Base-by-base conservation (phyloP, 2,329 filamentous ascomycete genomes). In the Trichoderma koningii region DNA sequence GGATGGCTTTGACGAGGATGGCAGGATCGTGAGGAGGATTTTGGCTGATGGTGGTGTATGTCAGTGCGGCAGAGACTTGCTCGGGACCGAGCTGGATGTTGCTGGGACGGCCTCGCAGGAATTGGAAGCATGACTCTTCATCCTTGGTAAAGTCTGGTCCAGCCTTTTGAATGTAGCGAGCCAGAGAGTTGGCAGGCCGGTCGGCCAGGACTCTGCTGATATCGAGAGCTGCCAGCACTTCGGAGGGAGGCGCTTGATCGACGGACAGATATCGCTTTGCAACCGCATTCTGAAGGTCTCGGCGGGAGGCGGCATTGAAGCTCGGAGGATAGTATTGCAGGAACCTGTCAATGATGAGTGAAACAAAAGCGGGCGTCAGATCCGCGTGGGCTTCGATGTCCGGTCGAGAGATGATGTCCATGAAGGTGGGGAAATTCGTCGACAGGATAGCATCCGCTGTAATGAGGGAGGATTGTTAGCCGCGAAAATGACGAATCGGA, bases 371-470 rank as follows among this genome's bases (percentile, higher is more conserved):
- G 34, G 89, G 82, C 12, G 81, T 83, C 62, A 93, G 77, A 67
- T 91, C 88, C 69, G 88, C 84, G 71, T 90, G 87, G 47, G 86
- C 84, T 59, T 85, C 83, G 69, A 86, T 80, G 65, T 84, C 83
- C 15, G 88, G 82, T 53, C 85, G 85, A 41, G 90, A 88, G 63
- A 97, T 82, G 68, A 89, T 88, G 72, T 92, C 87, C 59, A 96
- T 81, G 74, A 97, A 94, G 26, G 87, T 86, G 60, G 86, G 82
- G 70, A 91, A 90, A 70, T 92, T 93, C 68, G 89, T 89, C 14
- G 91, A 90, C 30, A 97, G 82, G 66, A 97, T 93, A n/a, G 91
- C 90, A 76, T 97, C 93, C 70, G 93, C 94, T 97, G 12, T 42
- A 34, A 66, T 76, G 77, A 55, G 26, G 10, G 23, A 3, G 2